Evolutionary conservation across 306 rosid genomes (phyloP), one percentile per base, ranked within the genome.

Genomic region (Lathyrus oleraceus): DNA sequence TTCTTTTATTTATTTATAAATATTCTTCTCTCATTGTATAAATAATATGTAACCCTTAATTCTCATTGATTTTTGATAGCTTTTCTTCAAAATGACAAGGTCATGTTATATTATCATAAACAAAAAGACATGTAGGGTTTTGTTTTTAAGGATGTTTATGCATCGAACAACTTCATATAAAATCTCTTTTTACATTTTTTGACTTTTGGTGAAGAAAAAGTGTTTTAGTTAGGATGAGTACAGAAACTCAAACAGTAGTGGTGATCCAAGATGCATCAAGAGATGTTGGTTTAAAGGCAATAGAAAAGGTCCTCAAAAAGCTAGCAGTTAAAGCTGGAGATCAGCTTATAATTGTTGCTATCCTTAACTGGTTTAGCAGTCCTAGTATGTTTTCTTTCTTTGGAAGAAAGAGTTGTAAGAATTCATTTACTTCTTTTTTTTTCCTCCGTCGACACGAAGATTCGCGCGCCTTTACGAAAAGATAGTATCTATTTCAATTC

Each of bases 231-330:
- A 48, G 39, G 15, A 78, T 74, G 83, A 54, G 65, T 9, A 53
- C 48, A 54, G 87, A 74, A 35, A 14, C 25, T 58, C 79, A 83
- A 69, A 88, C 68, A 72, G 81, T 86, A 17, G 81, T 90, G 84
- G 89, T 86, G 89, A 82, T 88, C 75, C 89, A 88, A 36, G 93
- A 88, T 65, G 87, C 91, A 73, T 79, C 96, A 57, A 88, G 76
- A 76, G 82, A 85, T 49, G 84, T 82, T 43, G 81, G 91, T 73
- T 52, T 59, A 78, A 75, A 64, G 43, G 84, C 85, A 73, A 78
- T 90, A 47, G 36, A 10, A 69, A 70, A 62, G 72, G 76, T 82
- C 81, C 83, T 85, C 69, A 67, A 54, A 21, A 54, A 61, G 69
- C 71, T 80, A 30, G 70, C 85, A 32, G 81, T 79, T 38, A 77